Conservation (phyloP, 345 rosid genomes). For the Populus tremula region DNA sequence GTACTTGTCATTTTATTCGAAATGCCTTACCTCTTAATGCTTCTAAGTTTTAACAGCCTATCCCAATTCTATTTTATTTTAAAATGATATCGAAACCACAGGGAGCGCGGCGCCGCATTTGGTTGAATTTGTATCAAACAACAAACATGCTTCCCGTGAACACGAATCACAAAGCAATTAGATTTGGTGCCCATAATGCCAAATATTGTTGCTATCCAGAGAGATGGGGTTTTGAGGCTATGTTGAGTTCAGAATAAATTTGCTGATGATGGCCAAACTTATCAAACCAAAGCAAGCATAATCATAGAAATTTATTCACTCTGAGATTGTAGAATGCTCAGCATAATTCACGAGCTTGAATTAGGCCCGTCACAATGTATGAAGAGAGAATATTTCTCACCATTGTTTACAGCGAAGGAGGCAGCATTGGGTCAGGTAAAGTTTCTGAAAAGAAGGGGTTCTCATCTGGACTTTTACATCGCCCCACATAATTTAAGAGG, state of each 20-base stretch:
- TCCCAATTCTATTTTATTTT: not conserved
- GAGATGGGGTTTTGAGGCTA: not conserved
- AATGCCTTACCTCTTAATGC: not conserved
- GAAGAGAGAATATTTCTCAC: constrained; percentile 13
- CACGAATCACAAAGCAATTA: not conserved
- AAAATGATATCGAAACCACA: not conserved
- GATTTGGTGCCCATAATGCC: not conserved
- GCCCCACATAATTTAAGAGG: constrained; percentile 47
- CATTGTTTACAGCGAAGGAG: constrained; percentile 65
- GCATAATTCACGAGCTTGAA: not conserved
- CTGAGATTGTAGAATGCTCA: no score
- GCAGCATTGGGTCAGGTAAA: constrained; percentile 57
- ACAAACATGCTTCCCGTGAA: not conserved
- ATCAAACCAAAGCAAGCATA: no score
- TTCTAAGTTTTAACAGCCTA: not conserved
- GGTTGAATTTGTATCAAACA: not conserved
- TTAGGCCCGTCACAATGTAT: not conserved
- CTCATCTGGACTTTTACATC: constrained; percentile 77
- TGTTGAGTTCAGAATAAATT: not conserved
- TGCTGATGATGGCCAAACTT: not conserved
- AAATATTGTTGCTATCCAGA: no score
- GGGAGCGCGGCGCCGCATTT: not conserved
- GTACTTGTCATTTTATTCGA: not conserved
- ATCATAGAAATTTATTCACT: no score
- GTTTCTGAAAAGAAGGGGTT: constrained; percentile 65